Evolutionary conservation across 495 filamentous ascomycete species (phyloP), one percentile per base, ranked within the genome.

Genomic region (Apodospora peruviana): DNA sequence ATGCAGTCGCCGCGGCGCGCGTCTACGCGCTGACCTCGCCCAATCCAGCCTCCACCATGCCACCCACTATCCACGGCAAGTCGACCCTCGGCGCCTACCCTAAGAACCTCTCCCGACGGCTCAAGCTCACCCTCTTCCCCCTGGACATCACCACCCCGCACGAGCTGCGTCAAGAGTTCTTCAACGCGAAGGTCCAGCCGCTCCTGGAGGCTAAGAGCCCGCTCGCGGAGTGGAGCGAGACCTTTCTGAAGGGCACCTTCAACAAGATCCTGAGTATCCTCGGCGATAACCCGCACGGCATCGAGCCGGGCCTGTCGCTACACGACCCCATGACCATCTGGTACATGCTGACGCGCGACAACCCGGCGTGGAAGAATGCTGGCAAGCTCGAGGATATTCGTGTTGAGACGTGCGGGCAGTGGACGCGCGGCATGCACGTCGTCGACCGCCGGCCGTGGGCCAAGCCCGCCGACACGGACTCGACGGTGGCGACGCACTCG

Each of bases 281-380:
- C 40, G 74, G 69, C 11, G n/a, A n/a, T n/a, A 14, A 7, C 14
- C 7, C 27, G 19, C 72, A 73, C 2, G 81, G 77, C 22, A 72
- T 59, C 27, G 63, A 76, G 32, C 78, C 79, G 1, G 76, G 76
- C 22, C 67, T 96, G 18, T 81, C 80, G 47, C 66, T 98, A 54
- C 93, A 99, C 58, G 93, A 99, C 60, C 91, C 91, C 9, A 67
- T 96, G 19, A 86, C 82, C 50, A 74, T 97, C 5, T 96, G 89
- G 87, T 94, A 94, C 60, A 83, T 87, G 58, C 65, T 94, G 36
- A 83, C 82, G 1, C 63, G 65, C 29, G 68, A 73, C 41, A 62
- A 74, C 34, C 69, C 74, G 12, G 67, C 65, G 12, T 81, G 77
- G 77, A 73, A 69, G 60, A 51, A 70, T 21, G 64, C 70, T 18